These are phyloP conservation scores for Metarhizium album DNA, from an alignment of 2,329 filamentous ascomycete genomes.

Conservation along the genomic window DNA sequence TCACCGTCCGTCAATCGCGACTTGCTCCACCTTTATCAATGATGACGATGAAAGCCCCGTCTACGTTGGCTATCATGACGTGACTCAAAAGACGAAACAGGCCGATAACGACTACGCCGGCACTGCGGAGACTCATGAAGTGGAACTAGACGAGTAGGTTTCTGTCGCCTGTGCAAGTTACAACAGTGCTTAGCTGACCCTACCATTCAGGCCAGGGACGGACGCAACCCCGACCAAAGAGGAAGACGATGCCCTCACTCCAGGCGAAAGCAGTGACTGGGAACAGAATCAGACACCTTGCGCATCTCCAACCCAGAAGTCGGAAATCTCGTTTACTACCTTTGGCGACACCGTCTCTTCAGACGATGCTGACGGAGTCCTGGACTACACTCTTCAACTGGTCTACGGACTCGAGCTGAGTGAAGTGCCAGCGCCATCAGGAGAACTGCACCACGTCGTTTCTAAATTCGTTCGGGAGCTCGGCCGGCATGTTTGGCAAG, in stretches of 20 bases:
- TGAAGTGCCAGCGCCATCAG: slow-evolving; percentile 18
- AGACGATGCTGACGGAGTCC: slow-evolving; percentile 24
- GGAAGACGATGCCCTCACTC: slow-evolving; percentile 7
- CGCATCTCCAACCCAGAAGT: slow-evolving; percentile 6
- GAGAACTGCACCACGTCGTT: slow-evolving; percentile 20
- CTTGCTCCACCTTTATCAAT: slow-evolving; percentile 28
- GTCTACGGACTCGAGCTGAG: slow-evolving; percentile 27
- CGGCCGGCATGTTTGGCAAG: slow-evolving; percentile 21
- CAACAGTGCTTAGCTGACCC: background rate
- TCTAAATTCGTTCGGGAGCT: slow-evolving; percentile 23
- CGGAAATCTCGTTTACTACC: slow-evolving; percentile 13
- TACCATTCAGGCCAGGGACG: slow-evolving; percentile 4
- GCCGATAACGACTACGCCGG: background rate
- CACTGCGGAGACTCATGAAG: background rate
- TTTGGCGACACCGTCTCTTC: slow-evolving; percentile 19
- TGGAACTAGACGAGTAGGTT: background rate
- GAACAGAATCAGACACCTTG: slow-evolving; percentile 2
- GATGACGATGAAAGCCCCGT: slow-evolving; percentile 22
- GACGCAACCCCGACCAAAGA: slow-evolving; percentile 5
- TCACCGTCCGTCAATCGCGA: slow-evolving; percentile 22
- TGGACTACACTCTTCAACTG: slow-evolving; percentile 26
- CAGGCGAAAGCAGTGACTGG: slow-evolving; percentile 8
- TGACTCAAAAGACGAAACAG: background rate
- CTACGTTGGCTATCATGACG: slow-evolving; percentile 16
- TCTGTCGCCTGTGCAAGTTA: background rate